These are phyloP conservation scores for Hyaloscypha finlandica DNA, from an alignment of 495 filamentous ascomycete genomes.

Conservation along the genomic window DNA sequence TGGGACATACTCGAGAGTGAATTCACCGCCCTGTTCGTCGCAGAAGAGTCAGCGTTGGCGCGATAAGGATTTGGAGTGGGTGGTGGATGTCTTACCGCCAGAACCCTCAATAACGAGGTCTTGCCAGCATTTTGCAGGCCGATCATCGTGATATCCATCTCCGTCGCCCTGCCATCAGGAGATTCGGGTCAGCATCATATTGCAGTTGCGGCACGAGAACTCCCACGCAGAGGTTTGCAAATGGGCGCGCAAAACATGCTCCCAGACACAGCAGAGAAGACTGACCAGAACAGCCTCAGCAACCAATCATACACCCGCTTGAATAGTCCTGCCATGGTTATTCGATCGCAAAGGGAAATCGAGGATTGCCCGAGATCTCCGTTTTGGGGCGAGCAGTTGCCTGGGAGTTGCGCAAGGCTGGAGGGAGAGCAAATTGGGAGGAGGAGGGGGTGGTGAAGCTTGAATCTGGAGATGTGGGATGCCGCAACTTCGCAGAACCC, in stretches of 20 bases:
- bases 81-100: slow-evolving; percentile 73
- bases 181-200: slow-evolving; percentile 18
- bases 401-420: slow-evolving; percentile 24
- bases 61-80: not conserved
- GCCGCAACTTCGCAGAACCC: not conserved
- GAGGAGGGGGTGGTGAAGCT: slow-evolving; percentile 2
- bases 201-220: not conserved
- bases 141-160: slow-evolving; percentile 99
- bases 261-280: slow-evolving; percentile 30
- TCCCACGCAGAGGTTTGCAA: not conserved
- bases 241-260: not conserved
- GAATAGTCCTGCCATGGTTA: slow-evolving; percentile 82
- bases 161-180: slow-evolving; percentile 73
- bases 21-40: slow-evolving; percentile 81
- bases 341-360: not conserved
- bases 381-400: not conserved
- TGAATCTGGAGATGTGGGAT: not conserved
- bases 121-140: slow-evolving; percentile 98
- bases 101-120: slow-evolving; percentile 88
- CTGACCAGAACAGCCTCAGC: slow-evolving; percentile 96
- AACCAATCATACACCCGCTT: slow-evolving; percentile 97
- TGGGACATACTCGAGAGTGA: slow-evolving; percentile 90
- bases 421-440: slow-evolving; percentile 3
- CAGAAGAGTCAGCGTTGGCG: slow-evolving; percentile 36
- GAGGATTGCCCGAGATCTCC: not conserved